Conservation (phyloP, 1,284 basidiomycete species). For the Moesziomyces globuligerus region DNA sequence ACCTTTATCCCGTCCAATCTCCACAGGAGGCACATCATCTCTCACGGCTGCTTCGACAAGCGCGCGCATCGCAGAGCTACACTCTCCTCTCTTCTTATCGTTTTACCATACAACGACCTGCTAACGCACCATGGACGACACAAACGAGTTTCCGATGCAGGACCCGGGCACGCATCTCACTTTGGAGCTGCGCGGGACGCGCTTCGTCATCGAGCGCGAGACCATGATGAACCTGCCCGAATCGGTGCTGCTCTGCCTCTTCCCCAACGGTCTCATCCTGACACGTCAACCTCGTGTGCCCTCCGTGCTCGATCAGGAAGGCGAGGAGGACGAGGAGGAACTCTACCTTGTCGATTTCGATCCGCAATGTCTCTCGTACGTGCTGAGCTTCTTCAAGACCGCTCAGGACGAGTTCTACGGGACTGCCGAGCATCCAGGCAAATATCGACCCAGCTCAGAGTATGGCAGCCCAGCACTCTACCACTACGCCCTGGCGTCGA, state of each 20-base stretch:
- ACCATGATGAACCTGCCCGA: conserved; percentile 98
- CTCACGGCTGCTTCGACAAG: too few species aligned
- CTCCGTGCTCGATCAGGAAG: conserved; percentile 57
- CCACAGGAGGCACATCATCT: too few species aligned
- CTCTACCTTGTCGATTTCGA: conserved; percentile 97
- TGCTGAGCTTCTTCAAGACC: conserved; percentile 87
- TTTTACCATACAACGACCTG: too few species aligned
- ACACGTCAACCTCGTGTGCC: conserved; percentile 79
- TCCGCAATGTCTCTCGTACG: conserved; percentile 92
- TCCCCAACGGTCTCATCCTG: conserved; percentile 95
- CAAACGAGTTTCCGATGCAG: conserved; percentile 30
- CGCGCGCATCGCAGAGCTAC: too few species aligned
- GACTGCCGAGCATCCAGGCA: conserved; percentile 78
- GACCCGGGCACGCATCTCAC: conserved; percentile 75
- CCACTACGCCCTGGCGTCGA: conserved; percentile 27
- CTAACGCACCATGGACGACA: conserved; percentile 55
- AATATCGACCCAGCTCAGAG: conserved; percentile 73
- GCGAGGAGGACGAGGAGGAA: conserved; percentile 82
- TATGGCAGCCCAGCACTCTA: conserved; percentile 32
- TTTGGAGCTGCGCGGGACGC: conserved; percentile 88
- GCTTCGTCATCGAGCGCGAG: conserved; percentile 95
- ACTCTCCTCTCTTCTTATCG: too few species aligned
- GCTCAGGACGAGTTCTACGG: conserved; percentile 94
- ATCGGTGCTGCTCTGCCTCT: conserved; percentile 93
- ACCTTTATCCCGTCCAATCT: too few species aligned